Conservation (phyloP, 805 yeast species). For the Torulaspora delbrueckii region DNA sequence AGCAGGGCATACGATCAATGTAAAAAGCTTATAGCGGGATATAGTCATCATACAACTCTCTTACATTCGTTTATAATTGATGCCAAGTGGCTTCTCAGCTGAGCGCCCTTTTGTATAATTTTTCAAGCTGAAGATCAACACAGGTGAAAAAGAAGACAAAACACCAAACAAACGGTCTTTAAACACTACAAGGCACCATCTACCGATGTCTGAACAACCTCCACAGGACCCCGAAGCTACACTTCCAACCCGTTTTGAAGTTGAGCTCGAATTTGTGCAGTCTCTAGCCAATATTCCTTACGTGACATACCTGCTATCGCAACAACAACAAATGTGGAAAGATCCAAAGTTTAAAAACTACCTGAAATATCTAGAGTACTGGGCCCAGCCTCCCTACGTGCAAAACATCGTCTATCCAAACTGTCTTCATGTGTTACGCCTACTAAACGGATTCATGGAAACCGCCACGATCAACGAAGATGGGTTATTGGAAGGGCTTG, state of each 20-base stretch:
- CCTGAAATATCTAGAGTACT: slow-evolving; percentile 75
- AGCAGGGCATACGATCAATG: slow-evolving; percentile 34
- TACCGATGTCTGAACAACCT: background rate
- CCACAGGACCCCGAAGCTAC: slow-evolving; percentile 1
- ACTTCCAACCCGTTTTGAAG: slow-evolving; percentile 48
- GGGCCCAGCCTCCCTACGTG: slow-evolving; percentile 70
- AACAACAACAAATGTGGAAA: slow-evolving; percentile 70
- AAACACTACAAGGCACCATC: background rate
- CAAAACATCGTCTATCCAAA: slow-evolving; percentile 62
- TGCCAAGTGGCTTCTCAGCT: background rate
- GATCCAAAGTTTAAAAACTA: slow-evolving; percentile 64
- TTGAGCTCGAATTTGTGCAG: slow-evolving; percentile 68
- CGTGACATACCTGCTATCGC: slow-evolving; percentile 72
- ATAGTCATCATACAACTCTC: background rate
- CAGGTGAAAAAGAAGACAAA: slow-evolving; percentile 1
- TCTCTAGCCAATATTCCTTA: slow-evolving; percentile 87
- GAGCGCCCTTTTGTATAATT: background rate
- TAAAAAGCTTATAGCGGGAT: slow-evolving; percentile 5
- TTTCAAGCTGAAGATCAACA: slow-evolving; percentile 1
- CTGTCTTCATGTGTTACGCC: slow-evolving; percentile 71
- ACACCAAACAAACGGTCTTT: background rate
- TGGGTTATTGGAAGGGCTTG: slow-evolving; percentile 43
- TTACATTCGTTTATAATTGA: background rate
- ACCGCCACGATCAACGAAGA: slow-evolving; percentile 41
- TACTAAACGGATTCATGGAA: slow-evolving; percentile 39